These are phyloP conservation scores for Bonnemaisonia californica DNA, from an alignment of 31 red algal species.

Conservation along the genomic window DNA sequence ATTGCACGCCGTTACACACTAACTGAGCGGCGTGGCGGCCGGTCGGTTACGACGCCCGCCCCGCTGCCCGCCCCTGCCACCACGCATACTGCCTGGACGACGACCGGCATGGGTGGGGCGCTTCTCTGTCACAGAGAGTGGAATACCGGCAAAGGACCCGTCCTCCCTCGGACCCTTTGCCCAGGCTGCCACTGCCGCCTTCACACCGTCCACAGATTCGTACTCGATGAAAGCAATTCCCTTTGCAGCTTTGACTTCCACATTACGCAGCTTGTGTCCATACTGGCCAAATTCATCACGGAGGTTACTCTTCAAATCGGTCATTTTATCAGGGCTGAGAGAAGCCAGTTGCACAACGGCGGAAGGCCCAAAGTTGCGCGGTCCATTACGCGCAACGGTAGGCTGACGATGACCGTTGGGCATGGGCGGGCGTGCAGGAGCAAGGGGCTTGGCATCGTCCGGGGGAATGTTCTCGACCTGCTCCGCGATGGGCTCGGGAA, in stretches of 20 bases:
- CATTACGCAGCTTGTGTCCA: conserved; percentile 53
- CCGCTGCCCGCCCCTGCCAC: conserved; percentile 42
- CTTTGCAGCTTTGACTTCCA: conserved; percentile 60
- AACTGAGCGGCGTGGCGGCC: conserved; percentile 37
- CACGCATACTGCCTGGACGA: conserved; percentile 51
- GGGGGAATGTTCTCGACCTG: conserved; percentile 13
- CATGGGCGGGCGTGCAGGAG: background rate
- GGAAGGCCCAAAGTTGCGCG: conserved; percentile 56
- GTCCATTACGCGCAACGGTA: background rate
- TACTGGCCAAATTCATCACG: conserved; percentile 57
- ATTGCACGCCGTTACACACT: background rate
- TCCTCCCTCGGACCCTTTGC: conserved; percentile 52
- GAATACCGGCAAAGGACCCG: conserved; percentile 49
- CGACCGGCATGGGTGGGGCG: conserved; percentile 6
- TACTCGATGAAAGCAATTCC: conserved; percentile 77
- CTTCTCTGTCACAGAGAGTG: conserved; percentile 64
- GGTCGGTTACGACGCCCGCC: conserved; percentile 36
- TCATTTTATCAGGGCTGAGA: conserved; percentile 12
- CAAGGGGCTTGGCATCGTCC: conserved; percentile 5
- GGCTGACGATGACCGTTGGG: conserved; percentile 22
- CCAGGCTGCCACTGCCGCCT: conserved; percentile 53
- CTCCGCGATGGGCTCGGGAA: background rate
- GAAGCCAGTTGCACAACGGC: conserved; percentile 47
- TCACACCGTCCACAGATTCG: conserved; percentile 56
- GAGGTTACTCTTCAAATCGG: conserved; percentile 29